A percentile compares a stretch with the other conserved stretches of the same genome.
Evolutionary conservation across 805 yeast species (phyloP).

Genomic region (Kluyveromyces siamensis): DNA sequence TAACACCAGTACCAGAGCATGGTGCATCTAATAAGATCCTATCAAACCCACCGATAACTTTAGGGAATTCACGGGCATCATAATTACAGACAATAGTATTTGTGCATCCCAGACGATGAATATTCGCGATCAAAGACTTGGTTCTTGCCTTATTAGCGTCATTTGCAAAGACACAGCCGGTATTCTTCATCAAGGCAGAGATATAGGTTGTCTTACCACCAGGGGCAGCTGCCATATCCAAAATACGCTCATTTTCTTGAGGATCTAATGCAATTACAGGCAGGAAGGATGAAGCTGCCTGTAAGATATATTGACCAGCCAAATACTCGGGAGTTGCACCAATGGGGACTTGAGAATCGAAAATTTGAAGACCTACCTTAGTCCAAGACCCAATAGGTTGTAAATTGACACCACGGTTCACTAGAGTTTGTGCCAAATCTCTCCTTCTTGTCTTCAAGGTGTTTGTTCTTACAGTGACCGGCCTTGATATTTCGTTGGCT

Average conservation of each 20-base stretch:
- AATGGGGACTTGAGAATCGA: conserved; percentile 98
- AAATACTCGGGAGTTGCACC: conserved; percentile 99
- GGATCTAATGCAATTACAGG: conserved; percentile 98
- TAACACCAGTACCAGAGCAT: conserved; percentile 99
- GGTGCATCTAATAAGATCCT: conserved; percentile 95
- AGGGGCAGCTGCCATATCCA: conserved; percentile 99
- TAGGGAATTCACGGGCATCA: conserved; percentile 97
- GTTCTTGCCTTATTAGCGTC: conserved; percentile 96
- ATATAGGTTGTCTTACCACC: conserved; percentile 97
- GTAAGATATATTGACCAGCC: conserved; percentile 95
- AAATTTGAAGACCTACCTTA: conserved; percentile 93
- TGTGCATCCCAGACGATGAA: conserved; percentile 93
- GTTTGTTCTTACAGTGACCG: conserved; percentile 95
- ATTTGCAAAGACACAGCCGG: conserved; percentile 95
- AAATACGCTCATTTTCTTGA: conserved; percentile 89
- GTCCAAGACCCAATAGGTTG: conserved; percentile 99
- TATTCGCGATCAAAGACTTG: conserved; percentile 91
- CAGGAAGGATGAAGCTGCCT: conserved; percentile 95
- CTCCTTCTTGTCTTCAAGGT: conserved; percentile 91
- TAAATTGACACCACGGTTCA: conserved; percentile 92
- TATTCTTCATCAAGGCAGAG: conserved; percentile 94
- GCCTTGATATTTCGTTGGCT: conserved; percentile 95
- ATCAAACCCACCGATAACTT: conserved; percentile 97
- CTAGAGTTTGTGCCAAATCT: conserved; percentile 89
- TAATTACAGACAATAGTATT: conserved; percentile 95